A percentile compares a stretch with the other conserved stretches of the same genome.
phyloP scores from a whole-genome alignment of 1,284 basidiomycete genomes.

The Phlebopus sp. region DNA sequence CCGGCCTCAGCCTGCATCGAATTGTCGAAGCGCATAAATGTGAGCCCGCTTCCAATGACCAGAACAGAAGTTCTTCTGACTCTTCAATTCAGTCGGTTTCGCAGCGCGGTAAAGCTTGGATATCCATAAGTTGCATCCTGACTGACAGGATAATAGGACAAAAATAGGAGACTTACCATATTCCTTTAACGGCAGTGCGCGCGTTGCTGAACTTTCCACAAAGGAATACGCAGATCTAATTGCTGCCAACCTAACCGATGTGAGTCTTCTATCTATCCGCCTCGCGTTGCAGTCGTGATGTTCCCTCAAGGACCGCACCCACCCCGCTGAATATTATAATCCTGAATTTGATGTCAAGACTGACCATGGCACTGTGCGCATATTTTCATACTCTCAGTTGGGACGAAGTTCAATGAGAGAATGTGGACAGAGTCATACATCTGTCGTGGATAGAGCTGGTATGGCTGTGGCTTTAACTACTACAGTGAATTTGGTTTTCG shows the following conservation, averaged over 20 bases:
- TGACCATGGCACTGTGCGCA: slow-evolving; percentile 84
- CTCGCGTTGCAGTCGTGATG: slow-evolving; percentile 10
- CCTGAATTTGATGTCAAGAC: slow-evolving; percentile 73
- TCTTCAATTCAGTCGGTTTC: slow-evolving; percentile 53
- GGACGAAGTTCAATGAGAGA: slow-evolving; percentile 3
- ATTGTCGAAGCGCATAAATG: slow-evolving; percentile 78
- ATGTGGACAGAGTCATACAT: slow-evolving; percentile 68
- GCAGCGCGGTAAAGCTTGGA: slow-evolving; percentile 51
- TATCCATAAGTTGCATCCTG: slow-evolving; percentile 3
- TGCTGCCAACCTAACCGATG: slow-evolving; percentile 75
- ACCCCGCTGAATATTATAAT: slow-evolving; percentile 79
- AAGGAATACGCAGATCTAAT: slow-evolving; percentile 67
- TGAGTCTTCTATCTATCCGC: slow-evolving; percentile 36
- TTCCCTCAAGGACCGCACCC: slow-evolving; percentile 66
- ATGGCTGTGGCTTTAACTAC: slow-evolving; percentile 86
- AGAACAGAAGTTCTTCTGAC: slow-evolving; percentile 11
- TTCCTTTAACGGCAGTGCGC: slow-evolving; percentile 46
- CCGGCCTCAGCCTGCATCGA: slow-evolving; percentile 64
- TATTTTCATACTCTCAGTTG: slow-evolving; percentile 3
- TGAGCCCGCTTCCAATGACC: slow-evolving; percentile 28
- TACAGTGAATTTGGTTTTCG: slow-evolving; percentile 87
- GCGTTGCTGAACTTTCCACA: slow-evolving; percentile 67
- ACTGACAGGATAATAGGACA: slow-evolving; percentile 47
- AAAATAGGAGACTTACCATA: slow-evolving; percentile 78
- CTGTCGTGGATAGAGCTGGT: slow-evolving; percentile 77